Percentiles rank a stretch among this genome's conserved stretches.
Evolutionary conservation across 257 asterid species (phyloP).

Genomic region (Salvia miltiorrhiza): DNA sequence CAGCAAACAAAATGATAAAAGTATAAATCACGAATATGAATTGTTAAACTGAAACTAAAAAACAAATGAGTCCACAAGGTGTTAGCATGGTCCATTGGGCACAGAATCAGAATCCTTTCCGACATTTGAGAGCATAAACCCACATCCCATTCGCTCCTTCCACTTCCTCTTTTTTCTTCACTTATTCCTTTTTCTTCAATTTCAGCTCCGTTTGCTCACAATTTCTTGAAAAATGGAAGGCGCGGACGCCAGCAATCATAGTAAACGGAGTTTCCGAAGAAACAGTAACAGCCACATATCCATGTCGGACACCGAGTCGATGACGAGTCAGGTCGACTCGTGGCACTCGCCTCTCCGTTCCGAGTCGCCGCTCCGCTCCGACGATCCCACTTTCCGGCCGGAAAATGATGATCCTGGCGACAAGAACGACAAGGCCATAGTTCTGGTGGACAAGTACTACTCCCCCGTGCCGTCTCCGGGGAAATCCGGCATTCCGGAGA

Average conservation of each 20-base stretch:
- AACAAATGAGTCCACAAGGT: background rate
- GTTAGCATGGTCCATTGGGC: background rate
- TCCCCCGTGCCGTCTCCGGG: constrained; percentile 44
- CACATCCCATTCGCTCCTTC: background rate
- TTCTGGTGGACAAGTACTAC: constrained; percentile 41
- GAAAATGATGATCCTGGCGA: constrained; percentile 26
- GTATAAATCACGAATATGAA: too few relatives aligned
- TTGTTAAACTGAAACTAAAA: too few relatives aligned
- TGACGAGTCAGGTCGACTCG: constrained; percentile 64
- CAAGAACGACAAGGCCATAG: constrained; percentile 38
- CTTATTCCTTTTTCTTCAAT: background rate
- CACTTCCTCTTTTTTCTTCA: background rate
- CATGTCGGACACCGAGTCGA: constrained; percentile 77
- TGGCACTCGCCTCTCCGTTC: constrained; percentile 84
- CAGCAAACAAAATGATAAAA: too few relatives aligned
- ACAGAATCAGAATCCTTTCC: background rate
- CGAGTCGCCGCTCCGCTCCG: constrained; percentile 61
- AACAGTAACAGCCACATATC: constrained; percentile 55
- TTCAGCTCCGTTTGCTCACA: background rate
- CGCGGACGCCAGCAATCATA: constrained; percentile 22
- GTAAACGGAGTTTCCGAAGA: constrained; percentile 22
- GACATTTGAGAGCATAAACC: constrained; percentile 6
- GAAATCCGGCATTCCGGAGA: constrained; percentile 24
- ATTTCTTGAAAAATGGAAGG: constrained; percentile 29
- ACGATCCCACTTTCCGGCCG: constrained; percentile 38